Evolutionary conservation across 805 yeast genomes (phyloP), one percentile per base, ranked within the genome.

Genomic region (Candida berthetii): DNA sequence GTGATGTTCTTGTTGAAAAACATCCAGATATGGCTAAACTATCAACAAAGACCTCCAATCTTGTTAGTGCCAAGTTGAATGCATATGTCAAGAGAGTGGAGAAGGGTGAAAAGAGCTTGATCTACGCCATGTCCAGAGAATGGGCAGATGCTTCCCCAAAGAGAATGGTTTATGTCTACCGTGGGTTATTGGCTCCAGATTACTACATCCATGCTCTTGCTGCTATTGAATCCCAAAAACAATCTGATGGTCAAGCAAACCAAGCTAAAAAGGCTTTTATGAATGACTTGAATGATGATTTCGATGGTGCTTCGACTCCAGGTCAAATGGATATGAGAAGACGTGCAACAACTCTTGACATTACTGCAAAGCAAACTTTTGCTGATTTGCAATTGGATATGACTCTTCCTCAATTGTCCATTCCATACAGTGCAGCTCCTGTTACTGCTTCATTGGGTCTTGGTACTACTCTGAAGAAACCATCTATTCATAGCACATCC

Each of bases 71-170:
- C 16, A 85, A 85, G 58, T 66, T 85, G 50, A 85, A 85, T 58
- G 93, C 93, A 16, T 85, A 85, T 56, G 93, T 85, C 37, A 85
- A 85, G 58, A 75, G 90, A 53, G 85, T 85, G 25, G 95, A 85
- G 57, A 85, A 85, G 55, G 93, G 93, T 49, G 95, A 85, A 58
- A 71, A 78, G 46, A 72, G 78, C 35, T 69, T 85, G 53, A 74
- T 74, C 43, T 85, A 85, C 60, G 87, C 91, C 16, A 64, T 85
- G 35, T 80, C 88, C 1, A 76, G 95, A 64, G 93, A 85, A 60
- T 85, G 95, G 95, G 91, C 95, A 3, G 91, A 85, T 60, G 88
- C 91, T 15, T 80, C 88, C 2, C 95, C 95, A 39, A 82, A 85
- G 55, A 72, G 95, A 67, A 85, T 85, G 95, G 89, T 85, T 22